A percentile compares a stretch with the other conserved stretches of the same genome.
These are phyloP conservation scores for Coniella vitis DNA, from an alignment of 2,329 filamentous ascomycete species.

Conservation along the genomic window DNA sequence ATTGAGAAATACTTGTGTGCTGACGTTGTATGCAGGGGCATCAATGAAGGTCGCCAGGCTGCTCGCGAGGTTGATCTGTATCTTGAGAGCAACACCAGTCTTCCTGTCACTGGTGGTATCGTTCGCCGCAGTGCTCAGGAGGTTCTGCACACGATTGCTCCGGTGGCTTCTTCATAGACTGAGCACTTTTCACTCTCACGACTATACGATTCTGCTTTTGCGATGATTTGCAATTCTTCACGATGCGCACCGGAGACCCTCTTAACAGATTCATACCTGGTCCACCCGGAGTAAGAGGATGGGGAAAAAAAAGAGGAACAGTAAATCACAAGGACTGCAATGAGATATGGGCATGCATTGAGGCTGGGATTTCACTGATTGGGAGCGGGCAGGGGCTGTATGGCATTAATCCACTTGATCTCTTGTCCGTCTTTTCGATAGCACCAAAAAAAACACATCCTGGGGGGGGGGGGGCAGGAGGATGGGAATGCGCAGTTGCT, in stretches of 20 bases:
- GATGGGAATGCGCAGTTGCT: too few relatives aligned
- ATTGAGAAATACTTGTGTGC: slow-evolving; percentile 15
- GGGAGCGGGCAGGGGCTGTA: too few relatives aligned
- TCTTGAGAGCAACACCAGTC: slow-evolving; percentile 69
- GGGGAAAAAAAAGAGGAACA: too few relatives aligned
- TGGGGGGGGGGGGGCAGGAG: too few relatives aligned
- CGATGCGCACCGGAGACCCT: slow-evolving; percentile 1
- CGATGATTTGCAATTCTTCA: slow-evolving; percentile 3
- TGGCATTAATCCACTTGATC: too few relatives aligned
- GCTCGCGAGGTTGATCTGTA: slow-evolving; percentile 88
- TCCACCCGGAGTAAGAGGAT: neutral
- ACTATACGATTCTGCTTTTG: slow-evolving; percentile 2
- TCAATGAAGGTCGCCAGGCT: slow-evolving; percentile 92
- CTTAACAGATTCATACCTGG: neutral
- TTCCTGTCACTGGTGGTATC: slow-evolving; percentile 90
- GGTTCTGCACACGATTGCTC: slow-evolving; percentile 40
- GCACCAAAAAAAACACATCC: too few relatives aligned
- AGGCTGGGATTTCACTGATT: too few relatives aligned
- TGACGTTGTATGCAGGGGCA: slow-evolving; percentile 57
- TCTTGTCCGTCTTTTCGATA: too few relatives aligned
- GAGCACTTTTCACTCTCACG: neutral
- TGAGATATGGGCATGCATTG: too few relatives aligned
- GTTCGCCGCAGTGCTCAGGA: slow-evolving; percentile 75
- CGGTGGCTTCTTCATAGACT: slow-evolving; percentile 17
- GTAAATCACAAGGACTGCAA: neutral